Evolutionary conservation across 108 stramenopile genomes (phyloP).

Genomic region (Cyclotella kingstonii): DNA sequence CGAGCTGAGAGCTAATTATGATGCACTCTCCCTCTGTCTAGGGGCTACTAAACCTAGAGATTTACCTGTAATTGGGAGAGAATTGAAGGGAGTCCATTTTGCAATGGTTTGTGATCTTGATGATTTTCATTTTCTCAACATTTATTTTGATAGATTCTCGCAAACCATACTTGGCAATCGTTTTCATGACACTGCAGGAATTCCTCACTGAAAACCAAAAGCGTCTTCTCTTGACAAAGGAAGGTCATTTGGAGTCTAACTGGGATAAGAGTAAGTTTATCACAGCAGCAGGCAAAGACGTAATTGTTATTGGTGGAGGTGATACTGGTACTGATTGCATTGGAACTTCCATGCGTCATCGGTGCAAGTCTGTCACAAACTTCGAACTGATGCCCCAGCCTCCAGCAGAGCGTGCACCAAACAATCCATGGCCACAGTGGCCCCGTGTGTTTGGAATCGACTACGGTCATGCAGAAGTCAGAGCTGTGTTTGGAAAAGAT

Average conservation of each 20-base stretch:
- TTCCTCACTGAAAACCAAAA: conserved; percentile 97
- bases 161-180: neutral
- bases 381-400: conserved; percentile 97
- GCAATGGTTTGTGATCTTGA: conserved; percentile 75
- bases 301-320: conserved; percentile 98
- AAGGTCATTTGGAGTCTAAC: conserved; percentile 88
- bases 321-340: conserved; percentile 98
- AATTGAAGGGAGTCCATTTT: conserved; percentile 90
- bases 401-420: conserved; percentile 84
- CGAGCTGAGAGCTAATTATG: conserved; percentile 82
- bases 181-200: conserved; percentile 51
- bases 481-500: conserved; percentile 93
- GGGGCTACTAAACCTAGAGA: conserved; percentile 95
- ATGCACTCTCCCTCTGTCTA: conserved; percentile 85
- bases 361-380: conserved; percentile 94
- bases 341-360: conserved; percentile 96
- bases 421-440: conserved; percentile 99
- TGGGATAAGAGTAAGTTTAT: conserved; percentile 93
- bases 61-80: conserved; percentile 91
- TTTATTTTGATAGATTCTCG: too few relatives aligned
- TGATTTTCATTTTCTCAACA: too few relatives aligned
- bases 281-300: conserved; percentile 96
- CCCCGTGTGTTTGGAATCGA: conserved; percentile 95
- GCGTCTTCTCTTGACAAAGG: conserved; percentile 90
- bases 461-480: conserved; percentile 96